phyloP scores from a whole-genome alignment of 1,284 basidiomycete genomes.

The Leccinum cinnamomeum region DNA sequence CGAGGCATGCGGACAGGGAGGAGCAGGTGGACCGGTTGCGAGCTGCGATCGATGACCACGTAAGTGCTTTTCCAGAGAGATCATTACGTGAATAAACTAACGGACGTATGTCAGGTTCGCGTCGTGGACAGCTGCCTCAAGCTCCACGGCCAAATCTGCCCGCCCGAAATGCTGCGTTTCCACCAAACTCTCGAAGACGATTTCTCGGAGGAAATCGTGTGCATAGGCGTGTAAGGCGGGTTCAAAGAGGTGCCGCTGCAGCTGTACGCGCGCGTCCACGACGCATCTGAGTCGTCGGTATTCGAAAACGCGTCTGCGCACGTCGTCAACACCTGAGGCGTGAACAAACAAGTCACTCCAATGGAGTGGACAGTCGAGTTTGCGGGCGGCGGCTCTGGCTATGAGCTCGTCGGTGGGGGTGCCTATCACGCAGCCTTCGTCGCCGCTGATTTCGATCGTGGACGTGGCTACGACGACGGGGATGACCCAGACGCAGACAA shows the following conservation, averaged over 20 bases:
- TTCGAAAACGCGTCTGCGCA: slow-evolving; percentile 47
- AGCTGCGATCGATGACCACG: slow-evolving; percentile 80
- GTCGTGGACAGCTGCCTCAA: slow-evolving; percentile 83
- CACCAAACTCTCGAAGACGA: slow-evolving; percentile 88
- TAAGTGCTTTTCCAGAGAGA: slow-evolving; percentile 32
- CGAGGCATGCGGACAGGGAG: slow-evolving; percentile 68
- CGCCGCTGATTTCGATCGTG: slow-evolving; percentile 34
- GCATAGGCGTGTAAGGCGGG: slow-evolving; percentile 51
- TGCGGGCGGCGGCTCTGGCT: slow-evolving; percentile 41
- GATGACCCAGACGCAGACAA: not conserved
- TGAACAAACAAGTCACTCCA: too few species aligned
- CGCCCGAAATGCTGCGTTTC: slow-evolving; percentile 86
- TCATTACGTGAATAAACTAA: slow-evolving; percentile 3
- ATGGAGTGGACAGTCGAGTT: slow-evolving; percentile 39
- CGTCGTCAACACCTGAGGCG: slow-evolving; percentile 32
- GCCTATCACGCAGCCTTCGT: slow-evolving; percentile 43
- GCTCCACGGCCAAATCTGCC: slow-evolving; percentile 81
- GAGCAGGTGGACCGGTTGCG: slow-evolving; percentile 72
- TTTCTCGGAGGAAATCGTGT: slow-evolving; percentile 84
- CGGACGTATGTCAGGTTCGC: slow-evolving; percentile 53
- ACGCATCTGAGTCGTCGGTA: slow-evolving; percentile 37
- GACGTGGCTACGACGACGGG: not conserved
- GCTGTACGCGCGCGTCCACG: slow-evolving; percentile 39
- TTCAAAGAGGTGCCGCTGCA: slow-evolving; percentile 33
- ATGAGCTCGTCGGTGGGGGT: slow-evolving; percentile 38